A percentile compares a stretch with the other conserved stretches of the same genome.
Conservation (phyloP, 495 filamentous ascomycete genomes). For the Penicillium goetzii region DNA sequence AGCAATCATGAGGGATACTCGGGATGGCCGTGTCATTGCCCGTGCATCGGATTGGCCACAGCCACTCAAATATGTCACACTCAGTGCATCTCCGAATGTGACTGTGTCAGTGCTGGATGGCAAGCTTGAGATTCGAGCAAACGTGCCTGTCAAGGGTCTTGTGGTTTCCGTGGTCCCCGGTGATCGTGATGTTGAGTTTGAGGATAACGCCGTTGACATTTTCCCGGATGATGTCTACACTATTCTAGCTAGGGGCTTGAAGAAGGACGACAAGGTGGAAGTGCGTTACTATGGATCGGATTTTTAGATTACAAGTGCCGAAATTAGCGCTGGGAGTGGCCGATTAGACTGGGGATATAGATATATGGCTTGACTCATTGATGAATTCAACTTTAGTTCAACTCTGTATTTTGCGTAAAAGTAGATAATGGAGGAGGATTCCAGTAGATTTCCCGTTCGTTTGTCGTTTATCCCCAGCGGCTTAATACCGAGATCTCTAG, state of each 20-base stretch:
- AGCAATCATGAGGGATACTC: not conserved
- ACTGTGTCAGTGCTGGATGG: not conserved
- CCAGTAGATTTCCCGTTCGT: too few species aligned
- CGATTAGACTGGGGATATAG: not conserved
- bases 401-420: too few species aligned
- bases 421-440: too few species aligned
- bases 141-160: not conserved
- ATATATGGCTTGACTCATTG: not conserved
- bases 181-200: not conserved
- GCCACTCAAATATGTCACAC: not conserved
- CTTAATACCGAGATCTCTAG: too few species aligned
- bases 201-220: not conserved
- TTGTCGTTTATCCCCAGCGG: too few species aligned
- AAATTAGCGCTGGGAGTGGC: not conserved
- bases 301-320: not conserved
- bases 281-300: constrained; percentile 2
- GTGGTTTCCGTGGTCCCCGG: not conserved
- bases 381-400: not conserved
- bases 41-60: not conserved
- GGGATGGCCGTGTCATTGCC: not conserved
- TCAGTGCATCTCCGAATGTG: not conserved
- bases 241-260: not conserved
- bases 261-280: not conserved
- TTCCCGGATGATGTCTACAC: constrained; percentile 2
- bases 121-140: not conserved